Evolutionary conservation across 805 yeast genomes (phyloP), one percentile per base, ranked within the genome.

Genomic region (Tetrapisispora nanseiensis): DNA sequence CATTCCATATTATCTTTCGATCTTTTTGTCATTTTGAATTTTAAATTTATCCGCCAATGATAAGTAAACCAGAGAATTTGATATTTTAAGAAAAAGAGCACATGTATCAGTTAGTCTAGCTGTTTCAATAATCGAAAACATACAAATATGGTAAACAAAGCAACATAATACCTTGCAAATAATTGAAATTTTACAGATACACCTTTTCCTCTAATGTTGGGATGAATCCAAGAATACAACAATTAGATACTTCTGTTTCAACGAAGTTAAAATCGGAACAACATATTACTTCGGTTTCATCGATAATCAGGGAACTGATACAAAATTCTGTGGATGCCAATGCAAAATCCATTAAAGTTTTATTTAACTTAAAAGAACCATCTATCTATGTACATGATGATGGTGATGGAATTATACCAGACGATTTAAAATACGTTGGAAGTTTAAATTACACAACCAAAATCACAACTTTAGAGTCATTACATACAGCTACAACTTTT

Each of bases 351-450:
- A 54, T 76, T 6, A 24, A 47, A 3, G 61, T 78, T 2, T 44
- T 52, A 8, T 24, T 74, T 3, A 71, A 71, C 44, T 50, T 64
- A 4, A 40, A 51, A 0, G 50, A 62, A 1, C 49, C 71, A 6
- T 53, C 63, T 19, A 51, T 70, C 11, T 48, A 50, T 4, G 78
- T 85, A 1, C 46, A 47, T 1, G 97, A 89, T 58, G 68, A 89
- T 57, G 97, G 97, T 0, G 22, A 18, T 2, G 97, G 97, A 0
- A 75, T 89, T 2, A 43, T 48, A 4, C 67, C 69, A 0, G 65
- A 52, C 0, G 80, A 79, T 36, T 52, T 83, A 38, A 61, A 51
- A 1, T 31, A 49, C 2, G 53, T 82, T 1, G 86, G 82, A 0
- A 38, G 47, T 12, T 60, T 69, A 16, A 66, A 74, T 51, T 63